Evolutionary conservation across 768 basidiomycete genomes (phyloP).

Genomic region (Lactarius indigo): DNA sequence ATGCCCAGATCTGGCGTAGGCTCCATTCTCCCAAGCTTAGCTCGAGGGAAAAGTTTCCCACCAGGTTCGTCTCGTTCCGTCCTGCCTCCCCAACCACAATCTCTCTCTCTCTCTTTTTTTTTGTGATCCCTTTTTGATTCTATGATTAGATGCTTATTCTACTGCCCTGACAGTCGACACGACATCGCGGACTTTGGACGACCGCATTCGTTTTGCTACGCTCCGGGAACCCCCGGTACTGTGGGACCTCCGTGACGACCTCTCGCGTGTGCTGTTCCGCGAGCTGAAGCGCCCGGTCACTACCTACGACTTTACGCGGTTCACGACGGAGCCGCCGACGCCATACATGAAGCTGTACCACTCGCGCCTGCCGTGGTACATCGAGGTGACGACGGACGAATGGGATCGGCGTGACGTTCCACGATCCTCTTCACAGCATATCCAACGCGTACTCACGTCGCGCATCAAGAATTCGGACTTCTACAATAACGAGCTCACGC

Average conservation of each 20-base stretch:
- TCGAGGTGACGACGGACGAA: conserved; percentile 48
- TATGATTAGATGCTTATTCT: neutral
- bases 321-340: conserved; percentile 50
- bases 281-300: conserved; percentile 43
- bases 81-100: neutral
- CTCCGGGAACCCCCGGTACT: conserved; percentile 37
- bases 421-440: conserved; percentile 49
- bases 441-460: conserved; percentile 42
- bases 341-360: conserved; percentile 54
- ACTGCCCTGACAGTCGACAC: conserved; percentile 7
- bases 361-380: conserved; percentile 60
- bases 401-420: conserved; percentile 54
- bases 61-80: conserved; percentile 13
- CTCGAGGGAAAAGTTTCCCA: conserved; percentile 27
- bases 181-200: conserved; percentile 27
- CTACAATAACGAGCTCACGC: conserved; percentile 54
- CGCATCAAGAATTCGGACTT: conserved; percentile 52
- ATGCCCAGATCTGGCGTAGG: conserved; percentile 29
- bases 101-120: neutral
- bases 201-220: conserved; percentile 30
- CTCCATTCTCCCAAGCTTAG: conserved; percentile 26
- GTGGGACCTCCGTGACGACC: conserved; percentile 49
- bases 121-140: neutral
- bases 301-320: conserved; percentile 49
- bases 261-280: conserved; percentile 42